These are phyloP conservation scores for Chlamydomonas sp. DNA, from an alignment of 139 green algal genomes.

Conservation along the genomic window DNA sequence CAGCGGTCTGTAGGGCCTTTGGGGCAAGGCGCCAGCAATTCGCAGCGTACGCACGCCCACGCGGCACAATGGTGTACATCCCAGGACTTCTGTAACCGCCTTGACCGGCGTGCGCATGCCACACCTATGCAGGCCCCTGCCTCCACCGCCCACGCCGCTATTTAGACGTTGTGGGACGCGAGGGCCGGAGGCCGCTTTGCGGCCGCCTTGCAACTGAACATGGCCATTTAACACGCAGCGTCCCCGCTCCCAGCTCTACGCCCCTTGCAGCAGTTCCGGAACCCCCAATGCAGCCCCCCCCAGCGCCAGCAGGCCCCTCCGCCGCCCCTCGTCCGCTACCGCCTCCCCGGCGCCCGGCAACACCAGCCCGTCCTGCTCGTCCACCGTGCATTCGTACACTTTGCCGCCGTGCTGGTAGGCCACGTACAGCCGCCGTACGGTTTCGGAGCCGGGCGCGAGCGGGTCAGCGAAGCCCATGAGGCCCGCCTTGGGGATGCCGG, in stretches of 20 bases:
- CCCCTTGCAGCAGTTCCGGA: background rate
- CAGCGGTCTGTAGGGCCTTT: no score
- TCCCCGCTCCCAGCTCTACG: no score
- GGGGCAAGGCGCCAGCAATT: no score
- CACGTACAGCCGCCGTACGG: slow-evolving; percentile 54
- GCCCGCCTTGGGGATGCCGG: slow-evolving; percentile 55
- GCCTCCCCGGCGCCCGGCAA: slow-evolving; percentile 40
- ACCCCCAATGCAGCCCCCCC: slow-evolving; percentile 4
- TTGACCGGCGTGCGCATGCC: no score
- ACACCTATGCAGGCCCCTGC: no score
- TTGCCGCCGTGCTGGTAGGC: slow-evolving; percentile 40
- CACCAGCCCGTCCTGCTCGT: slow-evolving; percentile 43
- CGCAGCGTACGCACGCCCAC: no score
- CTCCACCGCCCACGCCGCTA: no score
- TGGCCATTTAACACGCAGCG: no score
- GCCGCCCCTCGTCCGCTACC: slow-evolving; percentile 8
- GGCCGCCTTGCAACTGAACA: no score
- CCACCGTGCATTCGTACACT: slow-evolving; percentile 51
- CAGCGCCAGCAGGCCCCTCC: slow-evolving; percentile 12
- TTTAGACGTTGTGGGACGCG: no score
- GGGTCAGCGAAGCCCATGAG: slow-evolving; percentile 73
- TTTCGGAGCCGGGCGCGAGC: background rate
- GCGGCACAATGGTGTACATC: background rate
- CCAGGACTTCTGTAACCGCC: no score
- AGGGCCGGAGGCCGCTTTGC: no score